Conservation (phyloP, 768 basidiomycete genomes). For the Candolleomyces eurysporus region DNA sequence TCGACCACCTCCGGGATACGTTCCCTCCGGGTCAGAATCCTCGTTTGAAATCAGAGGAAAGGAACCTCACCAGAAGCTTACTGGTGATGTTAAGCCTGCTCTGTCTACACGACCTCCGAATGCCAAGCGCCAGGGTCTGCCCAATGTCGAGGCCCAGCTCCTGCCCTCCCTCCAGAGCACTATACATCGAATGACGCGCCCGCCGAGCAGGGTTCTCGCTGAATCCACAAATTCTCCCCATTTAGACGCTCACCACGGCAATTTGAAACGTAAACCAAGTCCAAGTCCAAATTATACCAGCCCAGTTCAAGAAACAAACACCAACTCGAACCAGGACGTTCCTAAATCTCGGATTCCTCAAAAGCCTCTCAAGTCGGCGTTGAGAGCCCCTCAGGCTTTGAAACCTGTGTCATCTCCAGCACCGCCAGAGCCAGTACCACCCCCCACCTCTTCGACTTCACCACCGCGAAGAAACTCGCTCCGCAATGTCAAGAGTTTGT, state of each 20-base stretch:
- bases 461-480: slow-evolving; percentile 6
- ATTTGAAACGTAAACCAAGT: background rate
- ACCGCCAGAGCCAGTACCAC: background rate
- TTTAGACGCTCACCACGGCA: background rate
- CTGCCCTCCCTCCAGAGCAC: slow-evolving; percentile 72
- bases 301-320: background rate
- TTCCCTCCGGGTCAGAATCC: slow-evolving; percentile 21
- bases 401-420: background rate
- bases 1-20: slow-evolving; percentile 17
- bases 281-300: background rate
- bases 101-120: slow-evolving; percentile 14
- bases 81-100: slow-evolving; percentile 8
- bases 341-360: background rate
- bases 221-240: background rate
- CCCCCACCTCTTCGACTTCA: background rate
- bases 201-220: slow-evolving; percentile 26
- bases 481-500: slow-evolving; percentile 13
- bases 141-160: slow-evolving; percentile 61
- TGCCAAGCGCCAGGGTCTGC: slow-evolving; percentile 43
- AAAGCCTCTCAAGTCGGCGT: slow-evolving; percentile 7
- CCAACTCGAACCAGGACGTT: background rate
- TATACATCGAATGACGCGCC: slow-evolving; percentile 68
- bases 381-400: slow-evolving; percentile 3
- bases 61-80: slow-evolving; percentile 10
- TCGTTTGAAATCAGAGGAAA: slow-evolving; percentile 28